phyloP scores from a whole-genome alignment of 129 eudicot species.

The Artemisia tridentata region DNA sequence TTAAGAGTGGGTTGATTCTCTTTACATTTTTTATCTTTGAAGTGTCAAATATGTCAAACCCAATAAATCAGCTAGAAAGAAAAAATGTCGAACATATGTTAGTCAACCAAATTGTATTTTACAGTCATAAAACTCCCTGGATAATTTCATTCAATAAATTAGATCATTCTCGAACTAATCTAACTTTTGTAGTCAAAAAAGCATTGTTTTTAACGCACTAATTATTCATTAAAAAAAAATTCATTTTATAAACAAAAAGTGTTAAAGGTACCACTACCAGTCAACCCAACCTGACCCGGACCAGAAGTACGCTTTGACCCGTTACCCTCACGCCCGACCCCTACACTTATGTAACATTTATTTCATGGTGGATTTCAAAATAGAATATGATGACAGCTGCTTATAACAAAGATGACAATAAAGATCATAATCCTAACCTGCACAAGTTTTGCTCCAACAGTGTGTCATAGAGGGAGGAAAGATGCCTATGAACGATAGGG shows the following conservation, averaged over 20 bases:
- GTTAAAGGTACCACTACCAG: no score
- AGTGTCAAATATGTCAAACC: background rate
- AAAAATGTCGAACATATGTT: background rate
- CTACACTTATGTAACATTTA: background rate
- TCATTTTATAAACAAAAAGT: no score
- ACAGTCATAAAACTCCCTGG: background rate
- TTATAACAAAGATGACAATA: background rate
- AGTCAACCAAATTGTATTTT: background rate
- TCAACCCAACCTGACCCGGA: background rate
- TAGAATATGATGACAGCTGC: background rate
- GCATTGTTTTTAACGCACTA: no score
- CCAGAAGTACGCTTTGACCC: background rate
- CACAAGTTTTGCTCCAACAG: conserved; percentile 69
- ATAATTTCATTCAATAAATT: background rate
- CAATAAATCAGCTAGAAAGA: background rate
- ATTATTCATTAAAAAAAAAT: no score
- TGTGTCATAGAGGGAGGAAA: conserved; percentile 63
- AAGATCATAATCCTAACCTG: conserved; percentile 38
- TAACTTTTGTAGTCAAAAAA: background rate
- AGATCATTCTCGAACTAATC: background rate
- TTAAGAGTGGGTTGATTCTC: no score
- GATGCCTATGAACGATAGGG: conserved; percentile 78
- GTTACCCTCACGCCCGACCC: background rate
- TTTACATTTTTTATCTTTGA: no score
- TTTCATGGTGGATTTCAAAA: no score